These are phyloP conservation scores for Lathyrus tuberosus DNA, from an alignment of 306 rosid species.

Conservation along the genomic window DNA sequence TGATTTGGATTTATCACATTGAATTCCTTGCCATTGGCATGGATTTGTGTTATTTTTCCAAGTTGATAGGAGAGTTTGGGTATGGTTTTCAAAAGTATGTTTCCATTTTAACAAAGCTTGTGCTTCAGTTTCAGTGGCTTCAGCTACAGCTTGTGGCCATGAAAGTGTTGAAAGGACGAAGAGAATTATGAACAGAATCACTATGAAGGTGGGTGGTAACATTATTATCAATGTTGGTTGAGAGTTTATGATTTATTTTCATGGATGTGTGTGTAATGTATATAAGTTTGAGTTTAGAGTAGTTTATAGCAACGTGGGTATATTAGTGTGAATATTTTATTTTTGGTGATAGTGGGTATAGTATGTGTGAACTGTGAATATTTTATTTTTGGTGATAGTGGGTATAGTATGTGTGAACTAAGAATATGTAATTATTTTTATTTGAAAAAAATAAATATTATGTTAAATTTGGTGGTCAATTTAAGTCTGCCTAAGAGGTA, in stretches of 20 bases:
- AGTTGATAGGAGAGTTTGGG: conserved; percentile 34
- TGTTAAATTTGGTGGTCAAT: background rate
- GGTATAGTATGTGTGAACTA: background rate
- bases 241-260: no score
- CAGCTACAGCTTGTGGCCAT: conserved; percentile 4
- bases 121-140: conserved; percentile 33
- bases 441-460: background rate
- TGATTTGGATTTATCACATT: conserved; percentile 29
- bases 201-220: background rate
- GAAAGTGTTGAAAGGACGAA: conserved; percentile 10
- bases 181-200: background rate
- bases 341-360: background rate
- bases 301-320: background rate
- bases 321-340: background rate
- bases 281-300: background rate
- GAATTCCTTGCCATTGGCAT: conserved; percentile 39
- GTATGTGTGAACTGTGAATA: background rate
- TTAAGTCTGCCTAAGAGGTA: background rate
- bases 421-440: background rate
- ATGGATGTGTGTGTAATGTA: background rate
- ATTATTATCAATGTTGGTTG: background rate
- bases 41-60: conserved; percentile 26
- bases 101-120: conserved; percentile 39
- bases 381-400: background rate
- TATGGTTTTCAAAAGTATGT: conserved; percentile 32